Base-by-base conservation (phyloP, 2,329 filamentous ascomycete species). In the Alternaria viburni region DNA sequence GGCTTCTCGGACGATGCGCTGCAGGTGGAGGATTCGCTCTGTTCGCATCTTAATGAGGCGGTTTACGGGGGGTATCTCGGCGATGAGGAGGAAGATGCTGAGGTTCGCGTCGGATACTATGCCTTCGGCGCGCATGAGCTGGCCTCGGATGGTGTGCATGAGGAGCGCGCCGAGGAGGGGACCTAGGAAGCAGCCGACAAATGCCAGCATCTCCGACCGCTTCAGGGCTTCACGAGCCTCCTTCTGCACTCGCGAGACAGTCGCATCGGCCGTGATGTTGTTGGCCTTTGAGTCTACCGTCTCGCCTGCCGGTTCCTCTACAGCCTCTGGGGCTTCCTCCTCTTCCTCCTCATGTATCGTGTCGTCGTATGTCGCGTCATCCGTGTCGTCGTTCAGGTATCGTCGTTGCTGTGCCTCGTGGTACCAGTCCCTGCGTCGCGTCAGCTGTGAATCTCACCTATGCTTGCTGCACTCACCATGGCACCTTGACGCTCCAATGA, bases 21-120 rank as follows among this genome's bases (percentile, higher is more conserved):
- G 94, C 1, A 97, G 85, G 73, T 94, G 89, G 9, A 96, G 83
- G 3, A 93, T 97, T 32, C 93, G 88, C 13, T 88, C 87, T 72
- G 93, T 90, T 5, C 96, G 86, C 72, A 97, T 87, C 75, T 90
- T 92, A 65, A 97, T 88, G 25, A 96, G 82, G 75, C 97, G 94
- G 1, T 92, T 88, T 52, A 93, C 83, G 0, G 95, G 95, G 4
- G 92, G 90, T 26, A 97, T 84, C 80, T 98, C 95, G 4, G 95
- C 92, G 1, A 91, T 92, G 17, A 97, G 86, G 3, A 97, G 84
- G 79, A 97, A 98, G 56, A 98, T 92, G 12, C 91, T 93, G 58
- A 98, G 85, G 78, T 97, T 97, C 81, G 95, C 96, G 79, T 97
- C 92, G 5, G 93, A 97, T 7, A 98, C 90, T 11, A 98, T 84